These are phyloP conservation scores for Aspergillus pseudoviridinutans DNA, from an alignment of 2,329 filamentous ascomycete species.

Conservation along the genomic window DNA sequence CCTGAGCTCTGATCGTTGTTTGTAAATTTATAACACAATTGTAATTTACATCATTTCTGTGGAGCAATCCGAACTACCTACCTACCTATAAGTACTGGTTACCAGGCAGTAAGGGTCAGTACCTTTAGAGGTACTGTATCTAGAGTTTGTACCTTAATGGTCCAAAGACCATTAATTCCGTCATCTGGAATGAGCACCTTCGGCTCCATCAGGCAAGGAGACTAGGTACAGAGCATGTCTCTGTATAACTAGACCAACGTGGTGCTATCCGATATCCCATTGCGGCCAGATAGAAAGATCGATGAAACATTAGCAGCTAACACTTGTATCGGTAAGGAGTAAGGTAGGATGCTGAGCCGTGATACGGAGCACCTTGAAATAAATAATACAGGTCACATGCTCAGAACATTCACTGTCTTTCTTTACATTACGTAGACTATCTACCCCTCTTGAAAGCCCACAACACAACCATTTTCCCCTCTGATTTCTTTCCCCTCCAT, in stretches of 20 bases:
- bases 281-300: background rate
- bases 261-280: background rate
- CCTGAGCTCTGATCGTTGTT: no score
- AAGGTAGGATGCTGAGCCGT: no score
- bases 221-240: background rate
- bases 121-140: no score
- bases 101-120: background rate
- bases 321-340: background rate
- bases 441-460: background rate
- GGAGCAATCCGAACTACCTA: no score
- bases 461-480: background rate
- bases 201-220: background rate
- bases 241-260: background rate
- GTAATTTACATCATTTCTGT: background rate
- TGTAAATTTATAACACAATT: background rate
- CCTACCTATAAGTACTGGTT: background rate
- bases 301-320: background rate
- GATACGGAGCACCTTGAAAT: background rate
- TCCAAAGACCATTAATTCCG: no score
- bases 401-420: background rate
- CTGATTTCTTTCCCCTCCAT: constrained; percentile 8
- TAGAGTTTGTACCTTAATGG: no score
- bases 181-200: no score
- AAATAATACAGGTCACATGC: background rate
- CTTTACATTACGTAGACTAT: background rate